Evolutionary conservation across 192 early-diverging fungal genomes (phyloP), one percentile per base, ranked within the genome.

Genomic region (Backusella sp.): DNA sequence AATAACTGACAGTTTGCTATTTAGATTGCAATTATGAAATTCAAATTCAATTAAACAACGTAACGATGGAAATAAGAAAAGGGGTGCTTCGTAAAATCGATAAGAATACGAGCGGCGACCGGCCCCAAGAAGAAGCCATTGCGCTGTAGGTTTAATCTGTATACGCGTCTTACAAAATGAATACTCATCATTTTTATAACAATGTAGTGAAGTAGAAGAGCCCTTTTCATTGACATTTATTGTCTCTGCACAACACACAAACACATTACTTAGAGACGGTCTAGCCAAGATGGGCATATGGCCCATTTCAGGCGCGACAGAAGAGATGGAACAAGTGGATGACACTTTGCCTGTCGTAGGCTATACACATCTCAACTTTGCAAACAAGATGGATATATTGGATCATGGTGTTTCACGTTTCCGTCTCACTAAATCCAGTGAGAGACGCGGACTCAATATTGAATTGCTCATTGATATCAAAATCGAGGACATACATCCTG

Each of bases 11-110:
- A 1, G 7, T 14, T 39, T 39, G 19, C 23, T 69, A 2, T 68
- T 23, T 69, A 71, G 70, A 71, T 44, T 71, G 70, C 23, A 44
- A 71, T 71, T 71, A 71, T 32, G 44, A 71, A 15, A 46, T 71
- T 21, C 42, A 71, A 46, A 30, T 71, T 14, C 70, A 71, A 49
- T 28, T 49, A 46, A 71, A 71, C 42, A 44, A 71, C 9, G 44
- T 71, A 30, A 44, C 39, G 0, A 30, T 71, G 70, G 70, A 26
- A 30, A 71, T 44, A 44, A 44, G 42, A 71, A 41, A 28, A 46
- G 70, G 70, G 14, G 39, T 71, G 0, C 28, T 71, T 44, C 70
- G 70, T 15, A 71, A 71, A 32, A 41, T 71, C 0, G 70, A 30
- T 6, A 71, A 46, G 39, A 71, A 71, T 32, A 30, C 26, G 0